These are phyloP conservation scores for Candida verbasci DNA, from an alignment of 805 yeast genomes.

Conservation along the genomic window DNA sequence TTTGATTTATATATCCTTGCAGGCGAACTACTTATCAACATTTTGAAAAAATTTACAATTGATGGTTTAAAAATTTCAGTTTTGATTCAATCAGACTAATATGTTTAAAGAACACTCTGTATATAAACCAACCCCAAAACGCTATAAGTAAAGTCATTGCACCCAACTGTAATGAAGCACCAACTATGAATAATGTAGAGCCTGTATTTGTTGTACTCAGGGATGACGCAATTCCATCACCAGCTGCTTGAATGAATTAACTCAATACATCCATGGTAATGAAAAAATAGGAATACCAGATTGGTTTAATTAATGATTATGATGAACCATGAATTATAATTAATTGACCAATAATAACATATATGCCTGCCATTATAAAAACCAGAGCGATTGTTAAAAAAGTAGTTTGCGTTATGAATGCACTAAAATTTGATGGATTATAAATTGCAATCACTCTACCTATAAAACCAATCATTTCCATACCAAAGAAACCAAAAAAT, in stretches of 20 bases:
- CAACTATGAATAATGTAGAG: conserved; percentile 33
- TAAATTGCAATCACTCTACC: conserved; percentile 30
- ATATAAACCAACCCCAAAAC: conserved; percentile 34
- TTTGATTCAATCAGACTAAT: too few species aligned
- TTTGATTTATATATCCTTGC: conserved; percentile 17
- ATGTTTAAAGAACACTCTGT: conserved; percentile 27
- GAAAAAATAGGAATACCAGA: conserved; percentile 42
- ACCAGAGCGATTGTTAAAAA: conserved; percentile 39
- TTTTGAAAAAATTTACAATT: conserved; percentile 21
- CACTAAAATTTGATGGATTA: conserved; percentile 17
- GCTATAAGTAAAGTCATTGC: conserved; percentile 34
- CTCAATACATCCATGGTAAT: conserved; percentile 34
- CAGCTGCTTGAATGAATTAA: conserved; percentile 34
- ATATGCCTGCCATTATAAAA: conserved; percentile 40
- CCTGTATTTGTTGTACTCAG: conserved; percentile 26
- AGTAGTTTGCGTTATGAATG: conserved; percentile 29
- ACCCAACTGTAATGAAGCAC: conserved; percentile 33
- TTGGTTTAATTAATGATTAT: conserved; percentile 35
- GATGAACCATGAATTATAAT: conserved; percentile 35
- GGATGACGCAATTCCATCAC: conserved; percentile 36
- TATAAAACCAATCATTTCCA: conserved; percentile 35
- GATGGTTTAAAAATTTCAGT: conserved; percentile 15
- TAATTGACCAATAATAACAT: conserved; percentile 36
- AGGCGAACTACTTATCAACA: conserved; percentile 23
- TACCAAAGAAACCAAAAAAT: conserved; percentile 30